Conservation (phyloP, 345 rosid species). For the Syzygium oleosum region DNA sequence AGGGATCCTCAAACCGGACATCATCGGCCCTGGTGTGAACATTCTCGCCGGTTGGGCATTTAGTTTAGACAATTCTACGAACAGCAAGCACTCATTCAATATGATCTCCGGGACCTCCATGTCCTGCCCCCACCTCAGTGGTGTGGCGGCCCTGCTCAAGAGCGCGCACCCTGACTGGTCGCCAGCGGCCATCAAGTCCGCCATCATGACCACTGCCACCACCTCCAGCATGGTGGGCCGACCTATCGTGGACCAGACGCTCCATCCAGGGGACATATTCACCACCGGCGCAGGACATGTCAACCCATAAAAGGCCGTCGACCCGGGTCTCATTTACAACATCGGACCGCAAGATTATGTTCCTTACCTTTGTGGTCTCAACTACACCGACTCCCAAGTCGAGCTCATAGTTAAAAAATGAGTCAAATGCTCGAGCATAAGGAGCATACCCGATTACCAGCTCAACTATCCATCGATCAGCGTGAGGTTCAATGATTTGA, state of each 20-base stretch:
- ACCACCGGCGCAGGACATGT: slow-evolving; percentile 60
- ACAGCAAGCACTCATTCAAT: slow-evolving; percentile 15
- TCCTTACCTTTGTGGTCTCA: slow-evolving; percentile 33
- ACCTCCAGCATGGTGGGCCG: slow-evolving; percentile 10
- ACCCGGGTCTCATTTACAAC: slow-evolving; percentile 57
- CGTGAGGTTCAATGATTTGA: background rate
- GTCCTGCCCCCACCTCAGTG: slow-evolving; percentile 49
- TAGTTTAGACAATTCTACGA: slow-evolving; percentile 3
- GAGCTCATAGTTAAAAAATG: background rate
- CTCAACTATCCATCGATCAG: slow-evolving; percentile 18
- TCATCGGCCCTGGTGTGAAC: slow-evolving; percentile 28
- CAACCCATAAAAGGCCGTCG: slow-evolving; percentile 49
- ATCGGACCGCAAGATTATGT: slow-evolving; percentile 36
- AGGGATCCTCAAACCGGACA: slow-evolving; percentile 41
- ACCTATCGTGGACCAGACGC: slow-evolving; percentile 33
- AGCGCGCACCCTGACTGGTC: slow-evolving; percentile 35
- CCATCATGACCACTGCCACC: slow-evolving; percentile 37
- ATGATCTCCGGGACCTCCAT: slow-evolving; percentile 38
- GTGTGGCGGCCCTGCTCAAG: slow-evolving; percentile 37
- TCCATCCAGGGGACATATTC: slow-evolving; percentile 38
- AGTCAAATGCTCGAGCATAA: slow-evolving; percentile 7
- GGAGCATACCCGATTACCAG: slow-evolving; percentile 11
- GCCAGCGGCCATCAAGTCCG: slow-evolving; percentile 42
- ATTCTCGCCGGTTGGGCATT: slow-evolving; percentile 29
- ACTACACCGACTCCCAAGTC: slow-evolving; percentile 25